A percentile compares a stretch with the other conserved stretches of the same genome.
phyloP scores from a whole-genome alignment of 1,284 basidiomycete genomes.

The Malassezia dermatis region DNA sequence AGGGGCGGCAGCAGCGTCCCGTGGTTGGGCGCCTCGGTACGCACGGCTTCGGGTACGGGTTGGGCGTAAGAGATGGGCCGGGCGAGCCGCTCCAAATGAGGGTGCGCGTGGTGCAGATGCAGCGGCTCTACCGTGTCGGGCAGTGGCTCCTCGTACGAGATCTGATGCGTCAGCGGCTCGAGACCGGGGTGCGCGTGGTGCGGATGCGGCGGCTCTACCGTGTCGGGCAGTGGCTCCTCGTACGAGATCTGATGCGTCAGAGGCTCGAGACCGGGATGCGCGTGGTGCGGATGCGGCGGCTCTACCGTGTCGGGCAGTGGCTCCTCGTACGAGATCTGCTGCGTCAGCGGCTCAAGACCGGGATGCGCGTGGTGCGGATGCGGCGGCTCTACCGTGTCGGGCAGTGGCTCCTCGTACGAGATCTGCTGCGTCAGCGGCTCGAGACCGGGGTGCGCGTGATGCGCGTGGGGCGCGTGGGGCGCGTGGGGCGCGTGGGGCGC shows the following conservation, averaged over 20 bases:
- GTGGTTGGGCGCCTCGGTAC: not conserved
- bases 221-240: not conserved
- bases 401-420: not conserved
- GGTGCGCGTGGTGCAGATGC: not conserved
- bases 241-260: no score
- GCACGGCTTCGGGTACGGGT: not conserved
- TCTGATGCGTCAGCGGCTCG: not conserved
- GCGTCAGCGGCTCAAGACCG: no score
- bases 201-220: not conserved
- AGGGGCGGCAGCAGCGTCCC: not conserved
- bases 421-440: not conserved
- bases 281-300: not conserved
- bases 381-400: not conserved
- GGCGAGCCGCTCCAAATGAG: not conserved
- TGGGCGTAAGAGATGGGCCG: not conserved
- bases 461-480: not conserved
- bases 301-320: not conserved
- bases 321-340: no score
- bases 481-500: not conserved
- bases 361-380: not conserved
- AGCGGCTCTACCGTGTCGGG: not conserved
- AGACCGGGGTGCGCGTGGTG: not conserved
- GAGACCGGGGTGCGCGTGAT: not conserved
- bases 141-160: not conserved
- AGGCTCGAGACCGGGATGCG: no score